phyloP scores from a whole-genome alignment of 139 green algal genomes.

The Volvox reticuliferus region DNA sequence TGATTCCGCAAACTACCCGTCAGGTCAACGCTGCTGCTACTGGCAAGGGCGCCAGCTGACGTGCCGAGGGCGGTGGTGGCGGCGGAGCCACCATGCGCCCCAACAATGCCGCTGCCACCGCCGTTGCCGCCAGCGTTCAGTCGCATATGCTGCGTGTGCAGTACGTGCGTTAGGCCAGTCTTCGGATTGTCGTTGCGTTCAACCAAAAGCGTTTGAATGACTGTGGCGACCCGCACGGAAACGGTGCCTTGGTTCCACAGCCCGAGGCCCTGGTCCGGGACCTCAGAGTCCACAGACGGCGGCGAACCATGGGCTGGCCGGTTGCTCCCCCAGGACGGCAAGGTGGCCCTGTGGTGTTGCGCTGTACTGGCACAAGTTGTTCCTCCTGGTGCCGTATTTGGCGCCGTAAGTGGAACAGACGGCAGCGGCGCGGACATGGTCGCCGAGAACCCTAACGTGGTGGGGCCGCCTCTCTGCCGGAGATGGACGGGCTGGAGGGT shows the following conservation, averaged over 20 bases:
- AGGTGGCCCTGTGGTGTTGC: neutral
- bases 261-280: neutral
- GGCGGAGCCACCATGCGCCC: neutral
- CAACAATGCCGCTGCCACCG: neutral
- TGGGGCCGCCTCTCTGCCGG: neutral
- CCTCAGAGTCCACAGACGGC: neutral
- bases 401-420: neutral
- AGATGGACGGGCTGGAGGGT: neutral
- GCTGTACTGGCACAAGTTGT: neutral
- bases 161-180: neutral
- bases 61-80: neutral
- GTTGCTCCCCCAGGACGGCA: neutral
- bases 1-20: neutral
- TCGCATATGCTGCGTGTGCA: conserved; percentile 10
- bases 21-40: neutral
- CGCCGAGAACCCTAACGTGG: neutral
- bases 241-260: neutral
- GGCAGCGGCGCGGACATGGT: neutral
- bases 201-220: neutral
- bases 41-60: neutral
- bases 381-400: neutral
- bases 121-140: neutral
- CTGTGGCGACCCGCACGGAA: neutral
- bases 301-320: neutral
- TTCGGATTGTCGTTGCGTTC: neutral